Evolutionary conservation across 78 protist genomes (phyloP), one percentile per base, ranked within the genome.

Genomic region (Dictyostelium intermedium): DNA sequence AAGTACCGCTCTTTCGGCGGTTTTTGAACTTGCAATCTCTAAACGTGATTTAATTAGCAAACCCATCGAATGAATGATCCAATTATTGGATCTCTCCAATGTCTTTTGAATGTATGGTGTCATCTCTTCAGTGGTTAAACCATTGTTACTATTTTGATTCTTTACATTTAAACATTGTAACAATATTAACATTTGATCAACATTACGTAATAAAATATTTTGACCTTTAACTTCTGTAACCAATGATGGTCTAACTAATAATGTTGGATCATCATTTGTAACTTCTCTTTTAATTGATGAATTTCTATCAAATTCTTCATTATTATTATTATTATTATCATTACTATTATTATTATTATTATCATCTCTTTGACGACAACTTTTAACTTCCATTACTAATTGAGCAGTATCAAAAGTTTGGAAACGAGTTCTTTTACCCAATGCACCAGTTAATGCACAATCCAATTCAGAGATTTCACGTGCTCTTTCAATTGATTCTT

Each of bases 21-120:
- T 84, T 78, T 96, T 77, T 45, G 84, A 35, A 14, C 82, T 39
- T 11, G 41, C 35, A 45, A 94, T 25, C 74, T 97, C 98, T 27
- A 97, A 70, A 30, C 98, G 85, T 14, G 93, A 72, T 41, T 91
- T 83, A 30, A 97, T 72, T 25, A 97, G 84, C 18, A 97, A 93
- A n/a, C 93, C 93, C 93, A 79, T 92, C 1, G 96, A 78, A 92
- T 97, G 94, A n/a, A 97, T 96, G 50, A 95, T 34, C 98, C 98
- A 97, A 78, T 95, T 91, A 74, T 89, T 84, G 9, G 96, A 92
- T 20, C 72, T 16, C 43, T 66, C 86, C 61, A 94, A 80, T 32
- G 83, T 25, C n/a, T 72, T 47, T 13, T 50, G 79, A 14, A 97
- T 92, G 20, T 87, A 97, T 11, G 97, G 96, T 14, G 56, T 3